phyloP scores from a whole-genome alignment of 2,329 filamentous ascomycete genomes.

The Tricladium varicosporioides region DNA sequence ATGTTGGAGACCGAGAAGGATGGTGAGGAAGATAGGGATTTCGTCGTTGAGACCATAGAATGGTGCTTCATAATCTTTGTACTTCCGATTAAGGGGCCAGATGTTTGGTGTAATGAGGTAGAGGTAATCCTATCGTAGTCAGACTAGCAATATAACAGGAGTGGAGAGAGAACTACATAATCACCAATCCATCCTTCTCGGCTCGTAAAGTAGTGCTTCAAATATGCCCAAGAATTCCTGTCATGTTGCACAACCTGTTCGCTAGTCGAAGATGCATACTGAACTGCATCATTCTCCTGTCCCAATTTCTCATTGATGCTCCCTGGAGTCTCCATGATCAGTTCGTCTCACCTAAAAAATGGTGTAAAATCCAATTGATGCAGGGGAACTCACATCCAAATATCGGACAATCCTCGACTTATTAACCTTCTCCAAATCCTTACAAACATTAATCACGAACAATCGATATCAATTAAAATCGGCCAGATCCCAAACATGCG shows the following conservation, averaged over 20 bases:
- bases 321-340: conserved; percentile 15
- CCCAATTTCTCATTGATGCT: conserved; percentile 18
- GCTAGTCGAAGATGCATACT: conserved; percentile 18
- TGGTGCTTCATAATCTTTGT: conserved; percentile 49
- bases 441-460: no score
- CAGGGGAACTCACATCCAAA: background rate
- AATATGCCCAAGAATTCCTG: conserved; percentile 19
- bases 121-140: conserved; percentile 34
- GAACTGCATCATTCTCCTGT: conserved; percentile 17
- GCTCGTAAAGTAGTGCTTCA: conserved; percentile 36
- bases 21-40: conserved; percentile 65
- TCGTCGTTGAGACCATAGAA: conserved; percentile 69
- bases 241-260: conserved; percentile 3
- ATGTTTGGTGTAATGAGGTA: conserved; percentile 45
- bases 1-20: conserved; percentile 69
- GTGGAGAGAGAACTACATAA: conserved; percentile 32
- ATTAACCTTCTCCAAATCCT: background rate
- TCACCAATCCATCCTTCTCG: conserved; percentile 40
- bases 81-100: conserved; percentile 59
- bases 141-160: conserved; percentile 1
- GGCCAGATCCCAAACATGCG: background rate
- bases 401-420: background rate
- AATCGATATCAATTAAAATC: background rate
- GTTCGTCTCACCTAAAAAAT: background rate
- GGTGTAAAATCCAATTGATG: conserved; percentile 6